These are phyloP conservation scores for Clitocybe nebularis DNA, from an alignment of 1,284 basidiomycete genomes.

Conservation along the genomic window DNA sequence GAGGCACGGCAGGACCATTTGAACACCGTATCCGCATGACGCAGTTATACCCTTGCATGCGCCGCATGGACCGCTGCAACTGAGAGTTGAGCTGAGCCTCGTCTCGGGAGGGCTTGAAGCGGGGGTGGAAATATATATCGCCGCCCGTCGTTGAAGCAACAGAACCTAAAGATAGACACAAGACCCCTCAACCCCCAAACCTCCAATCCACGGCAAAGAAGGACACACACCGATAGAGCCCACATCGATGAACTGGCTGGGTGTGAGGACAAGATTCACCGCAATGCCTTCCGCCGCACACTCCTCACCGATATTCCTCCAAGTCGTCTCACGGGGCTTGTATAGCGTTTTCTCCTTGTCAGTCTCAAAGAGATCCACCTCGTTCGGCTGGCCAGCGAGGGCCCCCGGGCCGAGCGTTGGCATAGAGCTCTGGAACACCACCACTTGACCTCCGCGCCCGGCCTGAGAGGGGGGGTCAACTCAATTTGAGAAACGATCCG, in stretches of 20 bases:
- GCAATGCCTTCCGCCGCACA: constrained; percentile 89
- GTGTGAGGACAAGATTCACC: constrained; percentile 87
- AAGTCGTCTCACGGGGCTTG: constrained; percentile 70
- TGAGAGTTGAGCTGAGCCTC: constrained; percentile 68
- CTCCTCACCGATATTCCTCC: constrained; percentile 84
- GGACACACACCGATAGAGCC: constrained; percentile 74
- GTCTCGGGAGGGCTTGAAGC: constrained; percentile 78
- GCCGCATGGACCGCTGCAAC: constrained; percentile 64
- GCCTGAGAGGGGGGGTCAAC: constrained; percentile 56
- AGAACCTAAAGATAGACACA: constrained; percentile 43
- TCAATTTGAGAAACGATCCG: constrained; percentile 5
- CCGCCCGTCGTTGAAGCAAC: constrained; percentile 85
- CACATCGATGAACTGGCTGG: constrained; percentile 81
- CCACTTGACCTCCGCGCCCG: constrained; percentile 81
- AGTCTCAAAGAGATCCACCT: constrained; percentile 79
- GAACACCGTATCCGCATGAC: constrained; percentile 85
- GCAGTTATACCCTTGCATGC: constrained; percentile 81
- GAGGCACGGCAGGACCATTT: constrained; percentile 51
- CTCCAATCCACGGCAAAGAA: too few relatives aligned
- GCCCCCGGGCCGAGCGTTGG: constrained; percentile 81
- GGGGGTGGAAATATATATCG: constrained; percentile 89
- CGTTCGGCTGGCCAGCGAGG: constrained; percentile 51
- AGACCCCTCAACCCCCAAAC: too few relatives aligned
- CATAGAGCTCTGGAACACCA: constrained; percentile 78
- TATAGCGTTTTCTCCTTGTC: constrained; percentile 88